Base-by-base conservation (phyloP, 164 flowering plant species). In the Vitis labrusca region DNA sequence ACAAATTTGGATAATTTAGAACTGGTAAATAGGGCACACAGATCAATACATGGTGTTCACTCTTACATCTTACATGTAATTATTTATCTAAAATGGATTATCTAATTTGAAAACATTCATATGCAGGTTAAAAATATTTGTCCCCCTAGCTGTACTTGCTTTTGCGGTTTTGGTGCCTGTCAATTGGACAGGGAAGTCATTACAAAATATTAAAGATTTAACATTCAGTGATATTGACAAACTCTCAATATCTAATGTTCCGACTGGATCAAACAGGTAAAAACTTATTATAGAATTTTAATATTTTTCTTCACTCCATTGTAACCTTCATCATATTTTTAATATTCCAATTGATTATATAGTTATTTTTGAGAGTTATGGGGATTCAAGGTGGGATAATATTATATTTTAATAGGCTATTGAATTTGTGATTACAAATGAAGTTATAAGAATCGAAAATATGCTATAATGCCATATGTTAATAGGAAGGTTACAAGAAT, bases 161-260 rank as follows among this genome's bases (percentile, higher is more conserved):
- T 84, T 91, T 74, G 71, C 68, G 15, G 88, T 93, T 61, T 73
- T 93, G 85, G 96, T 90, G 53, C 98, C 98, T 66, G 90, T 93
- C 51, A 93, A 93, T 75, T 86, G 81, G 84, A 88, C 91, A 7
- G 92, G 83, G 68, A 50, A 68, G 47, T 78, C 82, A 52, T 52
- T 90, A 50, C 86, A 82, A 59, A 37, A 66, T 15, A 51, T 59
- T 1, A 72, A 82, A 27, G 82, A 84, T 73, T 49, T 91, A 48
- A 77, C 84, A 7, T 93, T 78, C 68, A 91, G 89, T 72, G 66
- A 88, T 59, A 85, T 93, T 59, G 98, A 93, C 85, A 93, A 90
- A 84, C 89, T 93, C 23, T 93, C 97, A 2, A 89, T 93, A 78
- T 91, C 98, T 56, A 93, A 93, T 73, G 76, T 93, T 63, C 76